A percentile compares a stretch with the other conserved stretches of the same genome.
phyloP scores from a whole-genome alignment of 129 eudicot species.

The Saposhnikovia divaricata region DNA sequence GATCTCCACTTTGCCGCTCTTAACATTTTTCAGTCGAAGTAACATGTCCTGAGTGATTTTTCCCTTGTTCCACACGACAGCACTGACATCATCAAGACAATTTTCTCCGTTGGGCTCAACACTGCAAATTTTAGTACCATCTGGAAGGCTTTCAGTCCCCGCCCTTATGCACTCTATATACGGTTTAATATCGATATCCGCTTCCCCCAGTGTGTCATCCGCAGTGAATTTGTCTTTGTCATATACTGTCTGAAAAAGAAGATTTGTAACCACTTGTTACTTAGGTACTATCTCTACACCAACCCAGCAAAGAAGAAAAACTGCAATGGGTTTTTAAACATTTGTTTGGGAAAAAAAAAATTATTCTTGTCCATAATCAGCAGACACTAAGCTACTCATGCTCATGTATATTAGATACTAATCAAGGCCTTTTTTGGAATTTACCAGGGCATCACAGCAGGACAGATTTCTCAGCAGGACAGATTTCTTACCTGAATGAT shows the following conservation, averaged over 20 bases:
- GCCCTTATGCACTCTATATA: constrained; percentile 38
- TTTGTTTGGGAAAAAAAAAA: too few relatives aligned
- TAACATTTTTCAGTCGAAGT: constrained; percentile 48
- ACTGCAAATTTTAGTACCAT: constrained; percentile 48
- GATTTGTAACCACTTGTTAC: neutral
- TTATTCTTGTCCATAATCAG: too few relatives aligned
- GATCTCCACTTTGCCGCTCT: constrained; percentile 62
- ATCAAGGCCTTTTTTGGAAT: too few relatives aligned
- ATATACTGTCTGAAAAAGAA: constrained; percentile 43
- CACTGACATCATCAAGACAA: constrained; percentile 54
- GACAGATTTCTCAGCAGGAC: too few relatives aligned
- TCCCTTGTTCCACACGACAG: constrained; percentile 53
- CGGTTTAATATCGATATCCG: constrained; percentile 50
- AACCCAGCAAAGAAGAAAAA: too few relatives aligned
- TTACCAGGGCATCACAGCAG: too few relatives aligned
- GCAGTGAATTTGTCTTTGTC: constrained; percentile 74
- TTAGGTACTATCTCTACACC: too few relatives aligned
- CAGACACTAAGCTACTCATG: too few relatives aligned
- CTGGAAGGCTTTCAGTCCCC: constrained; percentile 45
- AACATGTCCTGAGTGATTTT: constrained; percentile 69
- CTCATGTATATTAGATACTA: too few relatives aligned
- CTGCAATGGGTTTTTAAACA: too few relatives aligned
- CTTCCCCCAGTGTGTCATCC: constrained; percentile 67
- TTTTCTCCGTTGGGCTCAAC: constrained; percentile 49
- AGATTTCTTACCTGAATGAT: neutral